Conservation (phyloP, 2,329 filamentous ascomycete genomes). For the Colletotrichum sp. region DNA sequence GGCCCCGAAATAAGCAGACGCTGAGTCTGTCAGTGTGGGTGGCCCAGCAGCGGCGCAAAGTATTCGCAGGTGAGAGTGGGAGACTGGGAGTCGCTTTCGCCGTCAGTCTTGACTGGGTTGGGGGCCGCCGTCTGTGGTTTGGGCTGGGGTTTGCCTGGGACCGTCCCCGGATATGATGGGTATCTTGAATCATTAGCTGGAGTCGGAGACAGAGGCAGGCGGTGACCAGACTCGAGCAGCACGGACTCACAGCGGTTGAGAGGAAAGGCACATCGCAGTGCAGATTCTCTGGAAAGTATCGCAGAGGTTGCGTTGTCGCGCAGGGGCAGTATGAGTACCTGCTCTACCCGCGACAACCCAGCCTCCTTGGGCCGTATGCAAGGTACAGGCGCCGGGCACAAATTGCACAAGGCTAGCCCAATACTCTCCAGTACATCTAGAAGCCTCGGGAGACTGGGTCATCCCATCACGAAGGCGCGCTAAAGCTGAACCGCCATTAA, state of each 20-base stretch:
- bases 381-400: conserved; percentile 18
- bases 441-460: conserved; percentile 16
- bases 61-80: neutral
- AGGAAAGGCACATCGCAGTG: neutral
- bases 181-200: neutral
- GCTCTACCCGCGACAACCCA: conserved; percentile 14
- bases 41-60: neutral
- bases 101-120: neutral
- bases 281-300: neutral
- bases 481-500: conserved; percentile 10
- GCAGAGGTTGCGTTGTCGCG: neutral
- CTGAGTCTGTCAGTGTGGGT: neutral
- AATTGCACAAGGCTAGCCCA: conserved; percentile 20
- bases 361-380: conserved; percentile 13
- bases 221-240: neutral
- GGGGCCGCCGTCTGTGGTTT: neutral
- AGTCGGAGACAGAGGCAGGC: neutral
- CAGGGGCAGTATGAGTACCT: neutral
- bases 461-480: conserved; percentile 6
- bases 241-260: neutral
- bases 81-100: neutral
- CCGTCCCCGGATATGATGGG: neutral
- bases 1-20: conserved; percentile 5
- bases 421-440: conserved; percentile 9
- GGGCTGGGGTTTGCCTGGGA: neutral